Base-by-base conservation (phyloP, 2,329 filamentous ascomycete genomes). In the Chalaropsis ovoidea region DNA sequence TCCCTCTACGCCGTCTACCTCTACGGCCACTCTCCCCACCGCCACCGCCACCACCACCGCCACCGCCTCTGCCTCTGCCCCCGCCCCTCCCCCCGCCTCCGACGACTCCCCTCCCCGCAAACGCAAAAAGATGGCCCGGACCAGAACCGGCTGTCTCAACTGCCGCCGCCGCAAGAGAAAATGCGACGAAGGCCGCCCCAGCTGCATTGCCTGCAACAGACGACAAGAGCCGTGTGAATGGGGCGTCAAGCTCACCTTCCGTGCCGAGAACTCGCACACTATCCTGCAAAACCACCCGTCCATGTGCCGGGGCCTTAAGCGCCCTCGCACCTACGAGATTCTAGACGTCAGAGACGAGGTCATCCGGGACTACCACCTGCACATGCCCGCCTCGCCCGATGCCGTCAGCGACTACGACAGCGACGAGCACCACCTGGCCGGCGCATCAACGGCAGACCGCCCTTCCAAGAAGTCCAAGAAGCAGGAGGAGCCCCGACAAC, bases 91-190 rank as follows among this genome's bases (percentile, higher is more conserved):
- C 7, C 17, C 62, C 22, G 41, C 54, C n/a, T 49, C 41, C 22
- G 49, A 56, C n/a, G 63, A 67, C 24, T 65, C 66, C 35, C 60
- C 63, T 15, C 66, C 66, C 4, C 42, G 63, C 10, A 67, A 67
- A 45, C 67, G 64, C 45, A 66, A 69, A 64, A 75, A 74, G 69
- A 71, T 72, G 13, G 74, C 71, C 54, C 70, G 74, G 17, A 75
- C 74, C 15, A 70, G 74, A 27, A 74, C 73, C 3, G 74, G 74
- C 0, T 76, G 74, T 47, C 72, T 76, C 64, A 75, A 75, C 67
- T 76, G 74, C 35, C 74, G 74, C 7, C 73, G 73, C 43, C 75
- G 74, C 69, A 76, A 76, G 71, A 71, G 74, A 52, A 76, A 75
- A 67, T 76, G 74, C 65, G 75, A 76, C 63, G 75, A 76, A 66